Percentiles rank a stretch among this genome's conserved stretches.
phyloP scores from a whole-genome alignment of 495 filamentous ascomycete species.

The Aspergillus nidulans region DNA sequence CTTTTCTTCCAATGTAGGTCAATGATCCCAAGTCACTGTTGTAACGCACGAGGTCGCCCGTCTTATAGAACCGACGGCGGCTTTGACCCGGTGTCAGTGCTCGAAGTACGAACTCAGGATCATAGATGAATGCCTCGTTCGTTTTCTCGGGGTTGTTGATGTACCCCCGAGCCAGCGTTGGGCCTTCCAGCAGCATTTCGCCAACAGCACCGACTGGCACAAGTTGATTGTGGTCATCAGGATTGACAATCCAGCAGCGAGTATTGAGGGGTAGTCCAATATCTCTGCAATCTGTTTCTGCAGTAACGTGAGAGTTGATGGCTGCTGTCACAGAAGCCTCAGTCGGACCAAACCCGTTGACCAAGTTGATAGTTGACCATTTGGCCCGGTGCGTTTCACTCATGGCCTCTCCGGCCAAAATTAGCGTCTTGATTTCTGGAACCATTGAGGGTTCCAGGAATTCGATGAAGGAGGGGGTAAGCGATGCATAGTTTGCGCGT shows the following conservation, averaged over 20 bases:
- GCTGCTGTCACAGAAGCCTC: constrained; percentile 39
- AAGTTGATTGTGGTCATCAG: constrained; percentile 39
- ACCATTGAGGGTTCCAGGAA: constrained; percentile 43
- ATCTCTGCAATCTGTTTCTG: constrained; percentile 35
- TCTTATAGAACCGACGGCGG: constrained; percentile 63
- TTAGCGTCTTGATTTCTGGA: constrained; percentile 40
- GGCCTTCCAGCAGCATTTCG: constrained; percentile 49
- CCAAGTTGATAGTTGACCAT: constrained; percentile 51
- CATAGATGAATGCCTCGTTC: constrained; percentile 39
- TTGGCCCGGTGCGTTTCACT: constrained; percentile 43
- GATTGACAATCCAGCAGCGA: constrained; percentile 44
- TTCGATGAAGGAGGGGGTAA: constrained; percentile 52
- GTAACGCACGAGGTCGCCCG: constrained; percentile 61
- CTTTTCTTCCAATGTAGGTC: constrained; percentile 61
- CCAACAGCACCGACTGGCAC: constrained; percentile 46
- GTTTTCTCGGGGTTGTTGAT: constrained; percentile 40
- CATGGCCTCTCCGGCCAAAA: constrained; percentile 54
- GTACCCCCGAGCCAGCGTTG: constrained; percentile 45
- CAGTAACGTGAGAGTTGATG: constrained; percentile 33
- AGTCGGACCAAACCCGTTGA: constrained; percentile 60
- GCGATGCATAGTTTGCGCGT: constrained; percentile 36
- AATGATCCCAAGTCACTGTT: constrained; percentile 50
- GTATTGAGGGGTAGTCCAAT: constrained; percentile 43
- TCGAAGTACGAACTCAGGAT: constrained; percentile 34
- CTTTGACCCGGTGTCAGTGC: constrained; percentile 14